These are phyloP conservation scores for Pisolithus microcarpus DNA, from an alignment of 768 basidiomycete species.

Conservation along the genomic window DNA sequence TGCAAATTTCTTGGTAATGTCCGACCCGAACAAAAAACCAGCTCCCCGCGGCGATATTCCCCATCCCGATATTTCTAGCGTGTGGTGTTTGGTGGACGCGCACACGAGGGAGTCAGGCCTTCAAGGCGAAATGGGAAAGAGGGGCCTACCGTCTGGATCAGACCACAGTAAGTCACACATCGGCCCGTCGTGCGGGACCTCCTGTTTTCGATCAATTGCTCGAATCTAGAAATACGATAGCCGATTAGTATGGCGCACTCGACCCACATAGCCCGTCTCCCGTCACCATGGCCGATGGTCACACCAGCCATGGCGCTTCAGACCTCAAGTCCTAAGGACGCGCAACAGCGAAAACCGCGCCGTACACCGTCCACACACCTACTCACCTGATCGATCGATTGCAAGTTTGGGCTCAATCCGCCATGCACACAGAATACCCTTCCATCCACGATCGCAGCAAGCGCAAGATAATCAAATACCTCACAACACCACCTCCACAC, in stretches of 20 bases:
- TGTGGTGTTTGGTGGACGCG: neutral
- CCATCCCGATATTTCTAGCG: conserved; percentile 84
- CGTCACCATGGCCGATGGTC: neutral
- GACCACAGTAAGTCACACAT: conserved; percentile 99
- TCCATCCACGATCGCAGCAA: conserved; percentile 95
- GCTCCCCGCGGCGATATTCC: conserved; percentile 96
- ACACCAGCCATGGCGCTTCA: too few species aligned
- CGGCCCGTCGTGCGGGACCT: conserved; percentile 96
- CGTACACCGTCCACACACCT: conserved; percentile 9
- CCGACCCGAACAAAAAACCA: conserved; percentile 89
- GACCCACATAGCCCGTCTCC: neutral
- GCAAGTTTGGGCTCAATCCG: conserved; percentile 84
- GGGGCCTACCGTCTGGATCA: conserved; percentile 82
- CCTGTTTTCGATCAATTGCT: conserved; percentile 90
- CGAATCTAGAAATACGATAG: conserved; percentile 57
- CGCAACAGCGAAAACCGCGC: neutral
- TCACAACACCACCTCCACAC: conserved; percentile 99
- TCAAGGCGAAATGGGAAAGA: neutral
- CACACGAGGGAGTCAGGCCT: neutral
- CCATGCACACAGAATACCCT: conserved; percentile 97
- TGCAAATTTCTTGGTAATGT: conserved; percentile 84
- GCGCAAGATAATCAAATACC: conserved; percentile 93
- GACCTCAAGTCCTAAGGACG: too few species aligned
- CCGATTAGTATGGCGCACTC: neutral
- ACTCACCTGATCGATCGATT: conserved; percentile 80